phyloP scores from a whole-genome alignment of 306 rosid genomes.

The Malus orientalis region DNA sequence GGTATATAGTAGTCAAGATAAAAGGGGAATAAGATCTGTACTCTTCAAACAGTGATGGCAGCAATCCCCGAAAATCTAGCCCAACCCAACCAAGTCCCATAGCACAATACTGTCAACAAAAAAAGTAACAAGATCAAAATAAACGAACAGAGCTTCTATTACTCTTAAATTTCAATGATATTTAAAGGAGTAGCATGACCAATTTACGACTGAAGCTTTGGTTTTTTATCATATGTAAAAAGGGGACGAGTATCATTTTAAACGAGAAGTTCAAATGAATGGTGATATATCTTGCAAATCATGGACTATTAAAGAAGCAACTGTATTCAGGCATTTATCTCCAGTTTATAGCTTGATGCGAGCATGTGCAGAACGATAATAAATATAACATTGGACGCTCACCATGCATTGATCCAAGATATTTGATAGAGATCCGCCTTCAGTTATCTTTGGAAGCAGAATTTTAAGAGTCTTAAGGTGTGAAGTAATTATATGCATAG shows the following conservation, averaged over 20 bases:
- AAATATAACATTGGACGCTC: slow-evolving; percentile 22
- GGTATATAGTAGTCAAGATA: slow-evolving; percentile 1
- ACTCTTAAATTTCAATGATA: not conserved
- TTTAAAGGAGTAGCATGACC: slow-evolving; percentile 2
- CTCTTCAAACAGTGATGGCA: slow-evolving; percentile 97
- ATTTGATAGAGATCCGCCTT: slow-evolving; percentile 89
- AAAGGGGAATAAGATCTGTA: slow-evolving; percentile 22
- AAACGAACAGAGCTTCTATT: slow-evolving; percentile 8
- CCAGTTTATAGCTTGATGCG: not conserved
- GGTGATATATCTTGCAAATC: not conserved
- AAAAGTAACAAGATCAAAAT: slow-evolving; percentile 16
- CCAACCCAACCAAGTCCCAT: slow-evolving; percentile 99
- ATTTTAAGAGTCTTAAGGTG: slow-evolving; percentile 70
- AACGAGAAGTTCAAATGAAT: not conserved
- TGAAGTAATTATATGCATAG: slow-evolving; percentile 92
- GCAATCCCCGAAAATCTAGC: slow-evolving; percentile 89
- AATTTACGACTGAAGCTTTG: not conserved
- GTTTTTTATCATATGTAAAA: not conserved
- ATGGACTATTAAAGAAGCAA: not conserved
- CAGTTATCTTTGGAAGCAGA: slow-evolving; percentile 92
- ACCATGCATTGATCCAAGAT: slow-evolving; percentile 99
- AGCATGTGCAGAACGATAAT: not conserved
- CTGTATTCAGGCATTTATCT: not conserved
- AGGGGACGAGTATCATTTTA: not conserved
- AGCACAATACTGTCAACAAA: slow-evolving; percentile 80